Evolutionary conservation across 1,284 basidiomycete genomes (phyloP).

Genomic region (Heliocybe sulcata): DNA sequence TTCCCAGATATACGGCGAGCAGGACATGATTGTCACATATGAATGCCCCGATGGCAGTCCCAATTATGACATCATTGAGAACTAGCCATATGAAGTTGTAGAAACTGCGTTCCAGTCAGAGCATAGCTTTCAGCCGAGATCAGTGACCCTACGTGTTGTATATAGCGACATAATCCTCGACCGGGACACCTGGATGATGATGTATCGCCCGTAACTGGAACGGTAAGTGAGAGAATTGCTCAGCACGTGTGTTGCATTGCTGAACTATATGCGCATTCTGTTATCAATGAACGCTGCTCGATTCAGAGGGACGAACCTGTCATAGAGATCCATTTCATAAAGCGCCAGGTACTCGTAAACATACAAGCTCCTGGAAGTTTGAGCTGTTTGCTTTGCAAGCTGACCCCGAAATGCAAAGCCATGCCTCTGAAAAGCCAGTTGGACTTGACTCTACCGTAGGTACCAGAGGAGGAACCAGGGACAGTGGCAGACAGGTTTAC

Average conservation of each 20-base stretch:
- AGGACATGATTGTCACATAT: slow-evolving; percentile 52
- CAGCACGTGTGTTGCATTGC: not conserved
- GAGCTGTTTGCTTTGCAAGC: too few species aligned
- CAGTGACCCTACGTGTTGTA: not conserved
- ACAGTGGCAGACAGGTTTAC: not conserved
- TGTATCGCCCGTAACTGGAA: not conserved
- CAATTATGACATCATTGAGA: slow-evolving; percentile 85
- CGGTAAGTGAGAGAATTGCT: not conserved
- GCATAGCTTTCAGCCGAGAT: not conserved
- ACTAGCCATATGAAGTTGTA: slow-evolving; percentile 91
- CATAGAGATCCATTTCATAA: not conserved
- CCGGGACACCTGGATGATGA: not conserved
- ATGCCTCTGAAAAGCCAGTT: too few species aligned
- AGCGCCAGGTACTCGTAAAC: not conserved
- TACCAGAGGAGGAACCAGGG: not conserved
- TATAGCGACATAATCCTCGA: not conserved
- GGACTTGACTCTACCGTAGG: too few species aligned
- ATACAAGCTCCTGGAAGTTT: not conserved
- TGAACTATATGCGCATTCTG: not conserved
- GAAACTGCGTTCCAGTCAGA: slow-evolving; percentile 43
- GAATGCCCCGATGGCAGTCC: slow-evolving; percentile 63
- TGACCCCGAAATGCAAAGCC: too few species aligned
- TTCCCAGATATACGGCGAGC: slow-evolving; percentile 29
- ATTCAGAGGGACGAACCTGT: not conserved
- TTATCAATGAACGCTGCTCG: not conserved